Evolutionary conservation across 2,329 filamentous ascomycete genomes (phyloP).

Genomic region (Berkeleyomyces rouxiae): DNA sequence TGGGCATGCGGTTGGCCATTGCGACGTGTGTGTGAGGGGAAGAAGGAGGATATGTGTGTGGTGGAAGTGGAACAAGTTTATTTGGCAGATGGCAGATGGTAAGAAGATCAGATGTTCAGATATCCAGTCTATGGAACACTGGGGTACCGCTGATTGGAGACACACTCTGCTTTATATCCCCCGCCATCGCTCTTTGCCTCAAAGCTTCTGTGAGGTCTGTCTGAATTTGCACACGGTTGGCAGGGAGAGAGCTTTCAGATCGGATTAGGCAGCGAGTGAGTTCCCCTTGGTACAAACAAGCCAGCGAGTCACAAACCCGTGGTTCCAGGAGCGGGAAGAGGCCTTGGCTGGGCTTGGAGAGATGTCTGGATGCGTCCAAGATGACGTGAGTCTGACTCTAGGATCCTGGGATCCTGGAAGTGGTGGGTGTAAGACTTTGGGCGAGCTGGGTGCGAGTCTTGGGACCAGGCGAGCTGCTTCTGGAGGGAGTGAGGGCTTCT

Average conservation of each 20-base stretch:
- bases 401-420: background rate
- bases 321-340: background rate
- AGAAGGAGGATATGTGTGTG: background rate
- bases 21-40: constrained; percentile 12
- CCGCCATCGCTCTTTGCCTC: background rate
- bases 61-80: background rate
- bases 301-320: background rate
- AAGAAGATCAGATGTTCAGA: background rate
- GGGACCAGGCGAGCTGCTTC: background rate
- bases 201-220: background rate
- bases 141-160: too few species aligned
- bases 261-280: background rate
- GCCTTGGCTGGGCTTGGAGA: background rate
- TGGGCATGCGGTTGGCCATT: constrained; percentile 32
- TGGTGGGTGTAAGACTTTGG: background rate
- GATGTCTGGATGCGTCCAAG: background rate
- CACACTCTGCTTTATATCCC: background rate
- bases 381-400: background rate
- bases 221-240: background rate
- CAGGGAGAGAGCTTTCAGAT: background rate
- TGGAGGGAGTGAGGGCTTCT: background rate
- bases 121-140: background rate
- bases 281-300: too few species aligned
- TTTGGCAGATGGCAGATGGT: background rate
- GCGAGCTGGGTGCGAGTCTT: background rate